Conservation (phyloP, 345 rosid species). For the Citrus mangshanensis region DNA sequence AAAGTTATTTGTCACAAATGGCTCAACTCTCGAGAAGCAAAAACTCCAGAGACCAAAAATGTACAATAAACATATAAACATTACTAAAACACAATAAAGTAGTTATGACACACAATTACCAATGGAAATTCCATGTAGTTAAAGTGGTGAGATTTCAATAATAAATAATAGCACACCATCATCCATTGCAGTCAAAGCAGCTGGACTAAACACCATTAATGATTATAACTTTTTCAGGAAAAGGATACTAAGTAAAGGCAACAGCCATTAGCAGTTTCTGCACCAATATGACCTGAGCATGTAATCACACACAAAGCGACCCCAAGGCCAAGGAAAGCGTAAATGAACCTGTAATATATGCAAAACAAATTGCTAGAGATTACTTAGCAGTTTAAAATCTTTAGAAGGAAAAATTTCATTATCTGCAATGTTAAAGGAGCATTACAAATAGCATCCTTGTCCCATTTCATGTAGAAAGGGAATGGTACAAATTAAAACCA, state of each 20-base stretch:
- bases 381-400: not conserved
- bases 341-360: conserved; percentile 68
- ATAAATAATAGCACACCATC: not conserved
- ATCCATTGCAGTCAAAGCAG: not conserved
- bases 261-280: conserved; percentile 78
- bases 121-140: not conserved
- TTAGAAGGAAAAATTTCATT: not conserved
- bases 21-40: not conserved
- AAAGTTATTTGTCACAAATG: not conserved
- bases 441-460: not conserved
- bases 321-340: conserved; percentile 68
- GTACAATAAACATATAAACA: not conserved
- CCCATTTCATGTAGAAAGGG: not conserved
- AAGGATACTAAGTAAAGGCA: conserved; percentile 82
- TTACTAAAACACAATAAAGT: conserved; percentile 1
- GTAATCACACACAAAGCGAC: conserved; percentile 61
- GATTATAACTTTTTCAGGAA: not conserved
- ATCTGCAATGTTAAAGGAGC: not conserved
- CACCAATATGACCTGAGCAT: conserved; percentile 81
- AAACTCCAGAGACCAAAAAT: not conserved
- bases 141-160: not conserved
- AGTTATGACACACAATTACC: not conserved
- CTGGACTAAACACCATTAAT: not conserved
- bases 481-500: not conserved
- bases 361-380: conserved; percentile 7